phyloP scores from a whole-genome alignment of 176 grass and related monocot species.

The Paspalum notatum region DNA sequence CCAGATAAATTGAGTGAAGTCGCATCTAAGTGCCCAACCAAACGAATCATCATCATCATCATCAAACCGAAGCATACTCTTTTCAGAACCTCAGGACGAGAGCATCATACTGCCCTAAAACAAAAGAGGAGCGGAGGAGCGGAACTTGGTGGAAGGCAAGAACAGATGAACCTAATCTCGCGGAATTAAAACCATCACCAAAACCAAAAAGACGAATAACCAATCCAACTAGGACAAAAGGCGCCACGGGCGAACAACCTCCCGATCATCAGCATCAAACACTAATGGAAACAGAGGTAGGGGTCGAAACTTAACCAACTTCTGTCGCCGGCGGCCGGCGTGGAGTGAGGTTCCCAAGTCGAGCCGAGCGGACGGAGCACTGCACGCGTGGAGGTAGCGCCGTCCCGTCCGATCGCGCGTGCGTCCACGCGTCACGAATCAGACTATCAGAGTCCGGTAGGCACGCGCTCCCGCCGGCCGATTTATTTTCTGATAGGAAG shows the following conservation, averaged over 20 bases:
- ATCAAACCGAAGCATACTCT: neutral
- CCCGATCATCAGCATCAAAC: too few species aligned
- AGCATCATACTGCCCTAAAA: slow-evolving; percentile 13
- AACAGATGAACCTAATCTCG: neutral
- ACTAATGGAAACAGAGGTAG: neutral
- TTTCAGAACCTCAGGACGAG: slow-evolving; percentile 1
- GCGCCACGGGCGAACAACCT: neutral
- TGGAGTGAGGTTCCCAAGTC: neutral
- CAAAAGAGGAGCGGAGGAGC: neutral
- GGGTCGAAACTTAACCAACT: slow-evolving; percentile 4
- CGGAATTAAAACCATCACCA: slow-evolving; percentile 5
- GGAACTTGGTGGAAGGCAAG: neutral
- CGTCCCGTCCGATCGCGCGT: too few species aligned
- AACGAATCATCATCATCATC: neutral
- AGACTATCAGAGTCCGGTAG: too few species aligned
- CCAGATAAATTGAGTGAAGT: neutral
- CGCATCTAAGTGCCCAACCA: neutral
- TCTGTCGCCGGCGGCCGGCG: slow-evolving; percentile 1
- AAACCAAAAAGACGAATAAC: neutral
- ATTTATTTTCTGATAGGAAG: neutral
- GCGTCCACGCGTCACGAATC: too few species aligned
- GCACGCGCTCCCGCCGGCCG: too few species aligned
- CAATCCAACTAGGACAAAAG: neutral
- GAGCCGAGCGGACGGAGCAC: neutral
- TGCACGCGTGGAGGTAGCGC: too few species aligned